Conservation (phyloP, 2,329 filamentous ascomycete genomes). For the Biscogniauxia sp. region DNA sequence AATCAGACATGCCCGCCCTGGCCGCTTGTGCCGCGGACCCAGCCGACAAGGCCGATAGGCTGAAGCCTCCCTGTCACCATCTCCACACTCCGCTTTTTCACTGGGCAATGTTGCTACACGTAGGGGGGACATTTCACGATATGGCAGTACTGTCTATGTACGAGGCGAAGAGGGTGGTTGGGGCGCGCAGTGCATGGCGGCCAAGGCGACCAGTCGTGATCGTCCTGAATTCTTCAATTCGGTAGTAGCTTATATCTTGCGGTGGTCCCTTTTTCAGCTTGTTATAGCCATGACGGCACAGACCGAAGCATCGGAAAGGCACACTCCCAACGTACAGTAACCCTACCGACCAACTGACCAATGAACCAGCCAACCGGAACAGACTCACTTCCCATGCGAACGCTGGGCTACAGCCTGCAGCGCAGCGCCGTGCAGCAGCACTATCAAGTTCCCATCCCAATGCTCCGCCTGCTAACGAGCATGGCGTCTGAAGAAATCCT, state of each 20-base stretch:
- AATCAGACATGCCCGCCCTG: constrained; percentile 4
- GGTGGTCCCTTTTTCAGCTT: background rate
- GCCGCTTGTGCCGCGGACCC: constrained; percentile 10
- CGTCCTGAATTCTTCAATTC: background rate
- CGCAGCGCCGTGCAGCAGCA: too few relatives aligned
- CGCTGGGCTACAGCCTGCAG: background rate
- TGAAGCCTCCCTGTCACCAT: constrained; percentile 2
- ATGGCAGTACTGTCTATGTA: background rate
- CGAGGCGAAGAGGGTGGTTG: background rate
- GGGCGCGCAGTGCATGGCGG: background rate
- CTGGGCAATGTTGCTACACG: constrained; percentile 13
- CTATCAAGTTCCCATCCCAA: background rate
- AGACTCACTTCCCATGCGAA: background rate
- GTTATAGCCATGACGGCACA: background rate
- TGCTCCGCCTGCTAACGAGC: background rate
- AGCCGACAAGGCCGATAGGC: constrained; percentile 1
- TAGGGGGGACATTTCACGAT: constrained; percentile 2
- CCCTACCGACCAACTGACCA: background rate
- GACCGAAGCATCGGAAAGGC: background rate
- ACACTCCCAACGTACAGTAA: background rate
- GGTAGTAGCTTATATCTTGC: background rate
- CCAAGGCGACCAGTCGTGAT: background rate
- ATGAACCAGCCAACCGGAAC: background rate
- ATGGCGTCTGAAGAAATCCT: background rate
- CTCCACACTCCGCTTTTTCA: constrained; percentile 18